A percentile compares a stretch with the other conserved stretches of the same genome.
Conservation (phyloP, 345 rosid species). For the Garcia nutans region DNA sequence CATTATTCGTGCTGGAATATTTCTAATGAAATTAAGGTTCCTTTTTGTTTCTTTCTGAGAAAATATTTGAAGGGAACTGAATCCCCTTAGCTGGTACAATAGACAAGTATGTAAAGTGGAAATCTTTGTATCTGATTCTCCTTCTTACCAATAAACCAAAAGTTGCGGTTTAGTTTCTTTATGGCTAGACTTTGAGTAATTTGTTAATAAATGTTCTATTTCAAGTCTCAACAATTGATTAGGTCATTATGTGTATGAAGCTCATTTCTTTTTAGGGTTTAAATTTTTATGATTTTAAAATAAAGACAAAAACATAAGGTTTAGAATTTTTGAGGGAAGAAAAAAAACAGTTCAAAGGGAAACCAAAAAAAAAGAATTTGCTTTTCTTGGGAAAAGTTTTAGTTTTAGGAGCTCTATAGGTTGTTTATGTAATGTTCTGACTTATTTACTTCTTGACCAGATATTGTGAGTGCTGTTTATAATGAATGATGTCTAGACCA, state of each 20-base stretch:
- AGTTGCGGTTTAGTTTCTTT: neutral
- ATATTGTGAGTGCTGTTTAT: slow-evolving; percentile 29
- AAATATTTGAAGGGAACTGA: neutral
- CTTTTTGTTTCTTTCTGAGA: slow-evolving; percentile 12
- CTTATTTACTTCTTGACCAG: slow-evolving; percentile 33
- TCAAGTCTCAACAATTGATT: neutral
- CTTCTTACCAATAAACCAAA: neutral
- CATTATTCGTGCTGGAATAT: neutral
- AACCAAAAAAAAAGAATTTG: no score
- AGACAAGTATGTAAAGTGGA: neutral
- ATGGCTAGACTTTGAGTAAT: neutral
- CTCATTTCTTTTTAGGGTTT: neutral
- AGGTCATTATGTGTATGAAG: neutral
- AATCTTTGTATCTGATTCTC: no score
- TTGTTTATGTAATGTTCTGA: neutral
- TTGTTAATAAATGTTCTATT: neutral
- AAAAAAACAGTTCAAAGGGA: no score
- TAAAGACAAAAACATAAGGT: no score
- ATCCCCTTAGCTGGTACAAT: neutral
- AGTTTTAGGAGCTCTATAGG: neutral
- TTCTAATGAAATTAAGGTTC: no score
- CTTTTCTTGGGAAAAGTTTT: neutral
- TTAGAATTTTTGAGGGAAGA: neutral
- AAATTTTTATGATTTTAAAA: neutral
- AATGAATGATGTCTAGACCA: slow-evolving; percentile 76